A percentile compares a stretch with the other conserved stretches of the same genome.
These are phyloP conservation scores for Hypoxylon sp. DNA, from an alignment of 2,329 filamentous ascomycete genomes.

Conservation along the genomic window DNA sequence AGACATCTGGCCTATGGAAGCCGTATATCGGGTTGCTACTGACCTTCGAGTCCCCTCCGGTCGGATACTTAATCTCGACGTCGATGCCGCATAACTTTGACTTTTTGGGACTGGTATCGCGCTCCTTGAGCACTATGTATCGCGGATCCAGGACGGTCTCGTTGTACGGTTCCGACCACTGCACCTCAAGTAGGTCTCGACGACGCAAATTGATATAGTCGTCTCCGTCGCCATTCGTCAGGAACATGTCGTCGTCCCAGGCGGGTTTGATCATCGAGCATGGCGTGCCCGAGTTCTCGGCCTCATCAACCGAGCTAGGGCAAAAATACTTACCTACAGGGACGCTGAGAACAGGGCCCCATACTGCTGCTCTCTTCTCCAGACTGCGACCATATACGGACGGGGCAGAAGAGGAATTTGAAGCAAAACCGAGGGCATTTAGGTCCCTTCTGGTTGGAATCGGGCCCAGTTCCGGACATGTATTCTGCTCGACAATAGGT, in stretches of 20 bases:
- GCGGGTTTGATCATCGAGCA: slow-evolving; percentile 20
- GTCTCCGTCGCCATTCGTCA: slow-evolving; percentile 2
- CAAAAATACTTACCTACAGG: slow-evolving; percentile 14
- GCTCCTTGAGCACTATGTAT: too few relatives aligned
- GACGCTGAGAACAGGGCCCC: slow-evolving; percentile 16
- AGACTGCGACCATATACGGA: background rate
- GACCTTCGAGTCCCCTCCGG: slow-evolving; percentile 2
- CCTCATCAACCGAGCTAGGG: slow-evolving; percentile 8
- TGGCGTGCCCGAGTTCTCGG: slow-evolving; percentile 11
- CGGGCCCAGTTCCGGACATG: background rate
- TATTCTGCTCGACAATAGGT: slow-evolving; percentile 10
- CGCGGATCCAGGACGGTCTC: too few relatives aligned
- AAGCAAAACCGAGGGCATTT: background rate
- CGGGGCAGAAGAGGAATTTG: background rate
- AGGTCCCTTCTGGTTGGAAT: slow-evolving; percentile 4
- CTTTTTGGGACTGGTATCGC: too few relatives aligned
- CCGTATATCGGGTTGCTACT: slow-evolving; percentile 9
- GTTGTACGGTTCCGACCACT: too few relatives aligned
- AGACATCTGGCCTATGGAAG: slow-evolving; percentile 16
- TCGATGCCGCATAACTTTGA: too few relatives aligned
- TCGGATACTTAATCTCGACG: too few relatives aligned
- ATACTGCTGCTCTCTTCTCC: slow-evolving; percentile 14
- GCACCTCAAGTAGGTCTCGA: too few relatives aligned
- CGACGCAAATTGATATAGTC: too few relatives aligned
- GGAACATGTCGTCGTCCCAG: slow-evolving; percentile 4